phyloP scores from a whole-genome alignment of 2,329 filamentous ascomycete genomes.

The Pseudogymnoascus destructans region DNA sequence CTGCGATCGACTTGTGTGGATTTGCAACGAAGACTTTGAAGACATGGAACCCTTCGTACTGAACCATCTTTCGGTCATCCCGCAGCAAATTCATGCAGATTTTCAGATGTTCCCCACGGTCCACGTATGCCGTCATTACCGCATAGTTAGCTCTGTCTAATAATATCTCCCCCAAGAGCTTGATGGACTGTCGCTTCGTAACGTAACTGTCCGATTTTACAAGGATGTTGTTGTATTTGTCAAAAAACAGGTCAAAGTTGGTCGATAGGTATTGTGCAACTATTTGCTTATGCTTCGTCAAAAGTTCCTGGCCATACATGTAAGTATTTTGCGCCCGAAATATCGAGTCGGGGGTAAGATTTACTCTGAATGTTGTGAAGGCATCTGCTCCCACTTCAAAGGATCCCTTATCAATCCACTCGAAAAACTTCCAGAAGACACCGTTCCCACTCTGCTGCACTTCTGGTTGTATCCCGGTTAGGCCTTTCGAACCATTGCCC shows the following conservation, averaged over 20 bases:
- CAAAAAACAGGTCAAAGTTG: slow-evolving; percentile 91
- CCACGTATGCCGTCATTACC: slow-evolving; percentile 96
- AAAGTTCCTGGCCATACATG: slow-evolving; percentile 53
- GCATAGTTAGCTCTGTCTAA: slow-evolving; percentile 93
- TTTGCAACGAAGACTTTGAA: slow-evolving; percentile 99
- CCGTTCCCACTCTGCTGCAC: slow-evolving; percentile 64
- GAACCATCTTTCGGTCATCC: slow-evolving; percentile 96
- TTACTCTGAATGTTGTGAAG: slow-evolving; percentile 89
- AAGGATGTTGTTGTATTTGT: slow-evolving; percentile 73
- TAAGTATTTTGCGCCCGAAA: not conserved
- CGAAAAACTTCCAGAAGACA: slow-evolving; percentile 93
- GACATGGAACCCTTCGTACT: slow-evolving; percentile 97
- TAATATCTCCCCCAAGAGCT: slow-evolving; percentile 86
- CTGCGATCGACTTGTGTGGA: slow-evolving; percentile 91
- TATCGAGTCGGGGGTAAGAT: slow-evolving; percentile 19
- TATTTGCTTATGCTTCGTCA: slow-evolving; percentile 87
- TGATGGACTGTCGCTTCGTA: slow-evolving; percentile 95
- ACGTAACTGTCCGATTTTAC: slow-evolving; percentile 93
- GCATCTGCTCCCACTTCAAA: slow-evolving; percentile 97
- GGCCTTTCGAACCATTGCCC: slow-evolving; percentile 60
- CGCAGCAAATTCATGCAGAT: slow-evolving; percentile 95
- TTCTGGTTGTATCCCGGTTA: slow-evolving; percentile 65
- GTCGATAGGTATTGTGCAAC: slow-evolving; percentile 76
- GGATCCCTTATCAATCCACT: slow-evolving; percentile 90
- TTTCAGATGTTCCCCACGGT: slow-evolving; percentile 89